Conservation (phyloP, 2,329 filamentous ascomycete genomes). For the Nothopassalora personata region DNA sequence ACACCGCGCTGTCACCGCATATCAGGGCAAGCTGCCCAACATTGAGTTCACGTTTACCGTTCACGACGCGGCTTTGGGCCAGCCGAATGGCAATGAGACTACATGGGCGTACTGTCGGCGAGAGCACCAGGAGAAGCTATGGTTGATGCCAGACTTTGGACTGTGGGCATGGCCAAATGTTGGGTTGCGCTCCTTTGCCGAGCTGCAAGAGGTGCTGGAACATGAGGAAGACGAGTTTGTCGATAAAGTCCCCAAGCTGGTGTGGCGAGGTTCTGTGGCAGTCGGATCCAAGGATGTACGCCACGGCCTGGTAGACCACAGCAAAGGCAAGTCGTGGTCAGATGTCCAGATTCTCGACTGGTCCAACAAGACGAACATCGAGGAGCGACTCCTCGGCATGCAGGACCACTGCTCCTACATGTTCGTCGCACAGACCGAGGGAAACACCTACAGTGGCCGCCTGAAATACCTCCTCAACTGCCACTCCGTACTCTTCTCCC, state of each 20-base stretch:
- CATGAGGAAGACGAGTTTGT: constrained; percentile 19
- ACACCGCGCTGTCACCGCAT: constrained; percentile 41
- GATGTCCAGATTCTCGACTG: constrained; percentile 32
- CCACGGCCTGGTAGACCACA: constrained; percentile 27
- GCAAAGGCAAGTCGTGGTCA: constrained; percentile 32
- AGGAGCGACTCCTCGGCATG: constrained; percentile 21
- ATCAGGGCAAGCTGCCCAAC: constrained; percentile 38
- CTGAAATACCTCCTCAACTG: constrained; percentile 33
- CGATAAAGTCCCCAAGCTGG: constrained; percentile 24
- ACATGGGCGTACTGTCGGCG: constrained; percentile 23
- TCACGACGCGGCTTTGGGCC: constrained; percentile 37
- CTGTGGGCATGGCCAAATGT: constrained; percentile 49
- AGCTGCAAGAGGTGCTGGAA: constrained; percentile 16
- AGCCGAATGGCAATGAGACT: constrained; percentile 18
- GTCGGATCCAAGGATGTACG: constrained; percentile 27
- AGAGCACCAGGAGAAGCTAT: constrained; percentile 36
- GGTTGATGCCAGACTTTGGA: constrained; percentile 51
- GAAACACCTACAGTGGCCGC: constrained; percentile 28
- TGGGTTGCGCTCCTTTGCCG: constrained; percentile 16
- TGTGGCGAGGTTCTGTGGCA: constrained; percentile 29
- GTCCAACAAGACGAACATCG: constrained; percentile 18
- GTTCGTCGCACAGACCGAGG: constrained; percentile 29
- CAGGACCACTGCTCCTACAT: constrained; percentile 27
- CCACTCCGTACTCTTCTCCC: constrained; percentile 27
- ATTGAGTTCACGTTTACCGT: constrained; percentile 44